Evolutionary conservation across 2,329 filamentous ascomycete genomes (phyloP).

Genomic region (Parafenestella ontariensis): DNA sequence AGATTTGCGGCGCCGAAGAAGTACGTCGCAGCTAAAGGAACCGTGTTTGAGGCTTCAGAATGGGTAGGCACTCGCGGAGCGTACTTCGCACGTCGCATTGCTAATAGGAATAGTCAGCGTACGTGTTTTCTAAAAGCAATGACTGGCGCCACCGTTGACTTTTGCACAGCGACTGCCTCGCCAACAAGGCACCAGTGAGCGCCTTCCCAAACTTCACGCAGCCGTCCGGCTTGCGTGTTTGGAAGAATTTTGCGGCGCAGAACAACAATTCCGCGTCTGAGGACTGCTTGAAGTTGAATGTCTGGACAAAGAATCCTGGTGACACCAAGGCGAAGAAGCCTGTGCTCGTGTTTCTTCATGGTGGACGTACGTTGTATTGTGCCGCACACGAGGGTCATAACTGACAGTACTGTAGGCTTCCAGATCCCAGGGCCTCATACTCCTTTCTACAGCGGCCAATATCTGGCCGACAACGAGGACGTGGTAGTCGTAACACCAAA

Average conservation of each 20-base stretch:
- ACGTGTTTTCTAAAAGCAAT: slow-evolving; percentile 9
- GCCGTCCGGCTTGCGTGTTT: slow-evolving; percentile 30
- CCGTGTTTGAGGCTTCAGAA: slow-evolving; percentile 31
- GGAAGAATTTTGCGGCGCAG: slow-evolving; percentile 43
- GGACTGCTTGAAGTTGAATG: slow-evolving; percentile 40
- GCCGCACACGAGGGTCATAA: neutral
- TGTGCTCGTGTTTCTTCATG: slow-evolving; percentile 39
- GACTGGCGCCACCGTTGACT: slow-evolving; percentile 1
- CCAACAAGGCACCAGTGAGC: slow-evolving; percentile 31
- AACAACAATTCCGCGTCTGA: slow-evolving; percentile 31
- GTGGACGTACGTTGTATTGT: slow-evolving; percentile 29
- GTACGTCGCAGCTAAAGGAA: slow-evolving; percentile 28
- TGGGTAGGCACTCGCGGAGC: slow-evolving; percentile 19
- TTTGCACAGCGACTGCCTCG: slow-evolving; percentile 29
- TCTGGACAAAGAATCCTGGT: slow-evolving; percentile 33
- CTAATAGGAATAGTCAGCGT: slow-evolving; percentile 31
- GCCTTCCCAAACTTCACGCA: slow-evolving; percentile 36
- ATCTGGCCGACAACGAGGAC: slow-evolving; percentile 35
- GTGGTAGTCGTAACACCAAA: slow-evolving; percentile 42
- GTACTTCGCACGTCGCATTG: neutral
- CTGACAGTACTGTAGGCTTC: slow-evolving; percentile 21
- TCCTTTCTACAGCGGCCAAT: slow-evolving; percentile 38
- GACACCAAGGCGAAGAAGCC: slow-evolving; percentile 30
- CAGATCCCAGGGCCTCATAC: slow-evolving; percentile 34
- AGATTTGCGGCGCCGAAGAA: slow-evolving; percentile 42